Base-by-base conservation (phyloP, 805 yeast genomes). In the Zygosaccharomyces gambellarensis region DNA sequence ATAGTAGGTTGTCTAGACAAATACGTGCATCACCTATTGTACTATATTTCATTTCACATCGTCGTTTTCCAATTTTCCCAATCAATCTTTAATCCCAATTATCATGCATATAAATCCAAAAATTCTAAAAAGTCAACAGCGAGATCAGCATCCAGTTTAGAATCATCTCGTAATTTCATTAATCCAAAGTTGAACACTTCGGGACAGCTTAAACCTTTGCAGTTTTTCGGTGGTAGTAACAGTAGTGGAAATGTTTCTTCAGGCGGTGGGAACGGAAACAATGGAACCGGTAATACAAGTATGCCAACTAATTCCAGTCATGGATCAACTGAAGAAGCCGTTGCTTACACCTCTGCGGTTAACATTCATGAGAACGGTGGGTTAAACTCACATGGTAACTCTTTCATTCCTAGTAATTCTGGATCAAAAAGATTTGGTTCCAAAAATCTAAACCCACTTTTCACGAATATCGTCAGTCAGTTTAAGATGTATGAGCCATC, bases 21-120 rank as follows among this genome's bases (percentile, higher is more conserved):
- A 39, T 57, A 55, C 32, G 48, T 53, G 27, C 56, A 53, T 21
- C 49, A 52, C 42, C 41, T 56, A 14, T 42, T 56, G 34, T 59
- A 58, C 44, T 55, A 57, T 36, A 48, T 63, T 9, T 62, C 67
- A n/a, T 64, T 62, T 46, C 68, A 65, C 51, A 56, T 65, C 23
- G 61, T 64, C 10, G 43, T 59, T 4, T 47, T 48, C 12, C 69
- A 64, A 49, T 53, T 63, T 30, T 23, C 52, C 19, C 52, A 48
- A 38, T 55, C 56, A 23, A 48, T 56, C 29, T 41, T 49, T 4
- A 49, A 41, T 31, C 57, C 55, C 36, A 47, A 50, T 45, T 43
- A 51, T 32, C 32, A 46, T 29, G 52, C 42, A 21, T 48, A 46
- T 38, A 47, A 51, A 22, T 29, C 36, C 21, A 51, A 43, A 36